A percentile compares a stretch with the other conserved stretches of the same genome.
Evolutionary conservation across 2,329 filamentous ascomycete species (phyloP).

Genomic region (Neofusicoccum sp.): DNA sequence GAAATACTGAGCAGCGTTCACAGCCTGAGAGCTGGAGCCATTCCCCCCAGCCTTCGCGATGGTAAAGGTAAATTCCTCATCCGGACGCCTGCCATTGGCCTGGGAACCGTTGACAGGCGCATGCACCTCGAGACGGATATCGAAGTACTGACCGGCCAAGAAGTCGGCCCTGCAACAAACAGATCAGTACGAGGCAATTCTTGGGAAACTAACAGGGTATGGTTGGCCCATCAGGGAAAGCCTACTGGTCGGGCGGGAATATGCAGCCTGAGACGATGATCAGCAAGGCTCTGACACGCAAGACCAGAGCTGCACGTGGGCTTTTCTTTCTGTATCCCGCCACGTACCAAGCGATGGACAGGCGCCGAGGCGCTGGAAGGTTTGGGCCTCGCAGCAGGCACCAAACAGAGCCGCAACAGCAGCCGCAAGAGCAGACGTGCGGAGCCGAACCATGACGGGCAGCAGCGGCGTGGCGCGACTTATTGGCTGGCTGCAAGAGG

Average conservation of each 20-base stretch:
- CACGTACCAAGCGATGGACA: constrained; percentile 56
- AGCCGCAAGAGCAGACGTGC: not conserved
- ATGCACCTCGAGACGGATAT: constrained; percentile 81
- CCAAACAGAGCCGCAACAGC: constrained; percentile 16
- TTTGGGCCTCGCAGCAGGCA: constrained; percentile 45
- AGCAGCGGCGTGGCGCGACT: not conserved
- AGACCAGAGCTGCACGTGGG: not conserved
- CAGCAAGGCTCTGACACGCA: constrained; percentile 20
- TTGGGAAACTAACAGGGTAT: constrained; percentile 2
- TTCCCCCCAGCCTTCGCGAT: constrained; percentile 66
- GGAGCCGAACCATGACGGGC: not conserved
- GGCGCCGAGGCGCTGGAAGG: constrained; percentile 58
- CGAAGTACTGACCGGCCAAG: constrained; percentile 80
- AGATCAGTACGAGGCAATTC: not conserved
- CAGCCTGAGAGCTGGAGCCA: constrained; percentile 46
- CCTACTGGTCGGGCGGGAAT: constrained; percentile 61
- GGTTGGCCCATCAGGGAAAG: constrained; percentile 6
- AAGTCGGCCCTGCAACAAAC: constrained; percentile 65
- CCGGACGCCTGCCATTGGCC: constrained; percentile 69
- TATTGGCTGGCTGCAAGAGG: not conserved
- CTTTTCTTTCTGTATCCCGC: no score
- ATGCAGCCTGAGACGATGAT: constrained; percentile 46
- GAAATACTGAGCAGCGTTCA: constrained; percentile 68
- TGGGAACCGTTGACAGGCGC: constrained; percentile 79
- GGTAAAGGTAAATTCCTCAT: constrained; percentile 75